Evolutionary conservation across 495 filamentous ascomycete genomes (phyloP), one percentile per base, ranked within the genome.

Genomic region (Talaromyces liani): DNA sequence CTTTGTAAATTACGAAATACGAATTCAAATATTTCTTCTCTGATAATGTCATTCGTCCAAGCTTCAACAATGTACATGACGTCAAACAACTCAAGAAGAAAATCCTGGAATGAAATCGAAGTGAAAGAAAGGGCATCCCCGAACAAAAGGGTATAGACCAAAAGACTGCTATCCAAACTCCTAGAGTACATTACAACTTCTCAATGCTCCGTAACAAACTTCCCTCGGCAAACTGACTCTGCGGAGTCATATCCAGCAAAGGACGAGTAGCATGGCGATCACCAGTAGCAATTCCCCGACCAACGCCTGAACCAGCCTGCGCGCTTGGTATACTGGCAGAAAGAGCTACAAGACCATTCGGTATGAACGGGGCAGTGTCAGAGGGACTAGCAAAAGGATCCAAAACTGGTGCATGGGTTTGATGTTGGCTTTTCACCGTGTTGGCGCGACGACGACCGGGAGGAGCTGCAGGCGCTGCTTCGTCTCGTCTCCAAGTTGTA

Each of bases 201-300:
- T 64, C 63, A 25, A 59, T 64, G 27, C 73, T 68, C 14, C 69
- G 68, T 5, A 87, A 74, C 58, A 87, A 63, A 71, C 84, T 87
- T 5, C 84, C 84, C 60, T 79, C 76, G 7, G 73, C 80, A 67
- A 87, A 87, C 20, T 75, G 74, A 31, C 76, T 82, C 20, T 74
- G 68, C 16, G 78, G 77, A 10, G 73, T 73, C 66, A 87, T 64
- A 67, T 87, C 83, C 24, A 87, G 68, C 80, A 88, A 77, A 29
- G 84, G 84, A 47, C 76, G 80, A 7, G 76, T 74, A 6, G 81
- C 81, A 33, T 78, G 71, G 7, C 79, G 75, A 58, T 80, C 75
- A 8, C 83, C 82, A 5, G 79, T 83, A 57, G 78, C 80, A 1
- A 85, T 76, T 0, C 84, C 85, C 20, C 80, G 77, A 3, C 85